phyloP scores from a whole-genome alignment of 2,329 filamentous ascomycete genomes.

The Neurospora sp. region DNA sequence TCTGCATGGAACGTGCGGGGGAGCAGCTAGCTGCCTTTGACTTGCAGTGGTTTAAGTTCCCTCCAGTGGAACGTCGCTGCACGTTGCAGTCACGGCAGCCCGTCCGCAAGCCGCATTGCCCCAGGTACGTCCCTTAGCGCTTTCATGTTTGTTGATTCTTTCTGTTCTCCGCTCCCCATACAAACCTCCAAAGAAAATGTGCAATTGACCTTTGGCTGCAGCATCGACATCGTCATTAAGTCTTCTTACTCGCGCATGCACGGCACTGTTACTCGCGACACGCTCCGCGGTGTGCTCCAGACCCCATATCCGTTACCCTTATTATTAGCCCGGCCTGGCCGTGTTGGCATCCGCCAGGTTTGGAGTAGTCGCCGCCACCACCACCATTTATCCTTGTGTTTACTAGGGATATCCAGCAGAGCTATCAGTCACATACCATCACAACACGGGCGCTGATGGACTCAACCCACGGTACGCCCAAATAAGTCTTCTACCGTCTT shows the following conservation, averaged over 20 bases:
- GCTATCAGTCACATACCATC: constrained; percentile 1
- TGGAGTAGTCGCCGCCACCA: not conserved
- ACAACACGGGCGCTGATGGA: constrained; percentile 16
- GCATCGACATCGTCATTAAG: not conserved
- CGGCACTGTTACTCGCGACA: not conserved
- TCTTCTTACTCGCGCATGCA: not conserved
- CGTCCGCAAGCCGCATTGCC: constrained; percentile 16
- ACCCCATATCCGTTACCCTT: not conserved
- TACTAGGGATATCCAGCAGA: not conserved
- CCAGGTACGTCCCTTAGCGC: constrained; percentile 13
- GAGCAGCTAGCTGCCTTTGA: constrained; percentile 4
- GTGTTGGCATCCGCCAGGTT: not conserved
- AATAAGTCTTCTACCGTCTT: not conserved
- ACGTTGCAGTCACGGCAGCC: constrained; percentile 4
- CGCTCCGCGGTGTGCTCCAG: not conserved
- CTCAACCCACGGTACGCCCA: constrained; percentile 20
- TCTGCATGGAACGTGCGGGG: constrained; percentile 13
- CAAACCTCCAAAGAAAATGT: constrained; percentile 12
- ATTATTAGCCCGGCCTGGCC: not conserved
- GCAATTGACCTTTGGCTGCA: constrained; percentile 10
- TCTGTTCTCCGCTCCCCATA: constrained; percentile 11
- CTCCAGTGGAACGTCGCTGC: not conserved
- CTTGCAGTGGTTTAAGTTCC: not conserved
- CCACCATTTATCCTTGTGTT: not conserved
- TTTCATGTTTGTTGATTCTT: constrained; percentile 21